Evolutionary conservation across 768 basidiomycete species (phyloP).

Genomic region (Lyophyllum semitale): DNA sequence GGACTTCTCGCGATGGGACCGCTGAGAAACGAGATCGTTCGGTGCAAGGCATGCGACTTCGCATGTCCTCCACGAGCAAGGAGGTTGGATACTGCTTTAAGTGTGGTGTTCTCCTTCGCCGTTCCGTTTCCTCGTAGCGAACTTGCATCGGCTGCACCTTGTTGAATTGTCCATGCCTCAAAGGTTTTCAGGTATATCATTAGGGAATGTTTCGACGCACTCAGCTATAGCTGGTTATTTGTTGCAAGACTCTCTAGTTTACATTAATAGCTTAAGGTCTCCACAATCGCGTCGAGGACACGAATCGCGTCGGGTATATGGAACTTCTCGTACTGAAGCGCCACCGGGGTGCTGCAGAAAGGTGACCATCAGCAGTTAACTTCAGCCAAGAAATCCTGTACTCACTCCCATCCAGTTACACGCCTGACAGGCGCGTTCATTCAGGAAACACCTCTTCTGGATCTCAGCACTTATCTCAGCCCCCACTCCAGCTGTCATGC

Average conservation of each 20-base stretch:
- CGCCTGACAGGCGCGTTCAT: constrained; percentile 88
- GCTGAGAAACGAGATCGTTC: too few species aligned
- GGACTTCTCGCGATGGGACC: too few species aligned
- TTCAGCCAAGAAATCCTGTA: constrained; percentile 23
- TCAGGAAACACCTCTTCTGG: constrained; percentile 86
- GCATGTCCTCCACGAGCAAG: too few species aligned
- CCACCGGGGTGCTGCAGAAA: constrained; percentile 69
- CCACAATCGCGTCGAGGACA: constrained; percentile 79
- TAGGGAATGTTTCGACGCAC: too few species aligned
- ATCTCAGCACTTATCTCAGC: constrained; percentile 91
- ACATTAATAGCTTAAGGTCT: constrained; percentile 71
- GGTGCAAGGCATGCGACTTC: too few species aligned
- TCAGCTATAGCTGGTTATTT: constrained; percentile 38
- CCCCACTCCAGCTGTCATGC: constrained; percentile 84
- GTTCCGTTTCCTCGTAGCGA: too few species aligned
- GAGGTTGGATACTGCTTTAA: too few species aligned
- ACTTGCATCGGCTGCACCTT: too few species aligned
- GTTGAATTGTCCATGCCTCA: too few species aligned
- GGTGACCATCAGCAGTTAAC: not conserved
- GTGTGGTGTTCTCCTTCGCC: too few species aligned
- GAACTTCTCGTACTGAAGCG: constrained; percentile 89
- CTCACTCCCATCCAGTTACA: constrained; percentile 94
- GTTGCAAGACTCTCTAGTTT: not conserved
- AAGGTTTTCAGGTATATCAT: too few species aligned
- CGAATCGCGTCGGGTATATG: constrained; percentile 87